Base-by-base conservation (phyloP, 768 basidiomycete species). In the Lactarius indigo region DNA sequence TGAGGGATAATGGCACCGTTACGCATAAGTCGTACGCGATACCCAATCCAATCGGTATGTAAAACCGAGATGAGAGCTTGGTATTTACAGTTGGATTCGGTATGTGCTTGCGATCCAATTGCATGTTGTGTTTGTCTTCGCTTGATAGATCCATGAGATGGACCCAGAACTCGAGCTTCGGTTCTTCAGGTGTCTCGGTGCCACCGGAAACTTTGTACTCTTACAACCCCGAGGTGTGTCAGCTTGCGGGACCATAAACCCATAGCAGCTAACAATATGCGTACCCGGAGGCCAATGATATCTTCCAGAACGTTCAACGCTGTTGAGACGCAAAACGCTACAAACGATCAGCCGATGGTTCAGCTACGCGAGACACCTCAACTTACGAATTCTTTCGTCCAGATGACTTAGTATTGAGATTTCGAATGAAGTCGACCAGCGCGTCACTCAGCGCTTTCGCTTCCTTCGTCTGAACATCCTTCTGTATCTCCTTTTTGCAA, bases 101-200 rank as follows among this genome's bases (percentile, higher is more conserved):
- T n/a, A 69, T 26, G 10, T 63, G 54, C 10, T 33, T 44, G 30
- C 30, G 39, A 42, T 69, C 52, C 1, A 47, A 33, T 33, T 50
- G 61, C 33, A 66, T 42, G 2, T 31, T 50, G 5, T 65, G 64
- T 41, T 35, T 50, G 30, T 69, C 57, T 6, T 64, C 64, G 26
- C 61, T 39, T 1, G 64, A 59, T 0, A 65, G 26, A 9, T 28
- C 56, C 17, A 69, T 18, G 0, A 47, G 9, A 20, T 63, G 56
- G 13, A 66, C 33, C 4, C 28, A 13, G 10, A 47, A 66, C 12
- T 37, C 42, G 28, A 66, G 17, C 7, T 41, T 30, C 2, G 68
- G 64, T 7, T 39, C 55, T 28, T 44, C 31, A 3, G 17, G 57
- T 10, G 15, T 26, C 17, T 65, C 64, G 6, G 2, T 17, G 28